phyloP scores from a whole-genome alignment of 495 filamentous ascomycete species.

The Penicillium dipodomyicola region DNA sequence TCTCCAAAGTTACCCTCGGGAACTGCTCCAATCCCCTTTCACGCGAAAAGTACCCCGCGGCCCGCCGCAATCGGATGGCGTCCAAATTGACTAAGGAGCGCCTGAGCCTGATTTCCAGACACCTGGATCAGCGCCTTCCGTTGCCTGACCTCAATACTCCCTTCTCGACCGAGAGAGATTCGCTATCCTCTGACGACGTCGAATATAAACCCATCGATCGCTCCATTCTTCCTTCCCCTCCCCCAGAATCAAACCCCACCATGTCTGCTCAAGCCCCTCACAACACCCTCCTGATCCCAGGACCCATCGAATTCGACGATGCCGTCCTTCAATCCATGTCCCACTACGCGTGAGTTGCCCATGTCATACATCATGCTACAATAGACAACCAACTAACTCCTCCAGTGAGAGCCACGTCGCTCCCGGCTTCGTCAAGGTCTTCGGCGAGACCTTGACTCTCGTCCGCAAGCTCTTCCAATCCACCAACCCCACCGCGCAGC shows the following conservation, averaged over 20 bases:
- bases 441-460: constrained; percentile 84
- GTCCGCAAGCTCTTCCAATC: constrained; percentile 92
- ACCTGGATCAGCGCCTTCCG: constrained; percentile 63
- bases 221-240: constrained; percentile 28
- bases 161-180: constrained; percentile 62
- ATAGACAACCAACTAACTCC: constrained; percentile 9
- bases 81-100: constrained; percentile 60
- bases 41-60: constrained; percentile 34
- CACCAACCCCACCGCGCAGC: constrained; percentile 74
- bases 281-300: constrained; percentile 85
- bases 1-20: constrained; percentile 25
- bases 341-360: constrained; percentile 77
- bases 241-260: constrained; percentile 20
- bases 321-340: constrained; percentile 91
- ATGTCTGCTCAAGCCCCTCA: constrained; percentile 83
- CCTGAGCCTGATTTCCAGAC: constrained; percentile 76
- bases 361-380: neutral
- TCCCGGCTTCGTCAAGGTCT: constrained; percentile 80
- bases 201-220: constrained; percentile 54
- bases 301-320: constrained; percentile 98
- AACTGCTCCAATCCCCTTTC: constrained; percentile 24
- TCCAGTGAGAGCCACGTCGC: constrained; percentile 88
- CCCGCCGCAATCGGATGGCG: constrained; percentile 51
- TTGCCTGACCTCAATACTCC: constrained; percentile 63
- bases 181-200: constrained; percentile 53